A percentile compares a stretch with the other conserved stretches of the same genome.
phyloP scores from a whole-genome alignment of 2,329 filamentous ascomycete species.

The Endocalyx cinctus region DNA sequence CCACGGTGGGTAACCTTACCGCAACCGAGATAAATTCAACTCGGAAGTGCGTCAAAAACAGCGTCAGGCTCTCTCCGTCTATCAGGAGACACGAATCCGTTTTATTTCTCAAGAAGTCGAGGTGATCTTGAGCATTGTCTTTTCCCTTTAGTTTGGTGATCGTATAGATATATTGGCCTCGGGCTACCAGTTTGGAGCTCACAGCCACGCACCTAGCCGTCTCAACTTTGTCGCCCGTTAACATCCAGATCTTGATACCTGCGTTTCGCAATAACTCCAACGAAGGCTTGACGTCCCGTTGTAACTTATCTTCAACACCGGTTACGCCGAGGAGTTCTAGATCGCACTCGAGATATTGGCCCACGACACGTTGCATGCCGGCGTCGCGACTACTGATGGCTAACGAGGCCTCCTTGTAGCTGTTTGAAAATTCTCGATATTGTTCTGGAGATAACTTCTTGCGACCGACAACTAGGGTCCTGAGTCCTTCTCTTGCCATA shows the following conservation, averaged over 20 bases:
- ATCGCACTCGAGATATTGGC: slow-evolving; percentile 77
- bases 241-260: slow-evolving; percentile 99
- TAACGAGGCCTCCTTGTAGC: slow-evolving; percentile 75
- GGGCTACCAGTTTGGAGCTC: slow-evolving; percentile 85
- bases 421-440: slow-evolving; percentile 73
- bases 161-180: slow-evolving; percentile 94
- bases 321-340: slow-evolving; percentile 95
- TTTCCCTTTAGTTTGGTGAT: slow-evolving; percentile 80
- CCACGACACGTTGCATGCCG: slow-evolving; percentile 75
- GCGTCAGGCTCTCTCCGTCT: slow-evolving; percentile 82
- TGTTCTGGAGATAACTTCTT: slow-evolving; percentile 75
- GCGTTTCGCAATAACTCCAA: slow-evolving; percentile 93
- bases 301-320: slow-evolving; percentile 94
- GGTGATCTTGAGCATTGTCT: slow-evolving; percentile 78
- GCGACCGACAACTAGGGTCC: slow-evolving; percentile 91
- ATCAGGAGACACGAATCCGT: slow-evolving; percentile 85
- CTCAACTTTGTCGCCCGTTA: slow-evolving; percentile 97
- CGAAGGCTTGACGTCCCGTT: slow-evolving; percentile 91
- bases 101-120: slow-evolving; percentile 85
- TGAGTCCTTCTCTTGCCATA: slow-evolving; percentile 94
- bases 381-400: slow-evolving; percentile 75
- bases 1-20: slow-evolving; percentile 82
- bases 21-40: slow-evolving; percentile 84
- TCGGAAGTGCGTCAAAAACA: slow-evolving; percentile 79
- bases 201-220: slow-evolving; percentile 95